Evolutionary conservation across 306 rosid genomes (phyloP), one percentile per base, ranked within the genome.

Genomic region (Luffa acutangula): DNA sequence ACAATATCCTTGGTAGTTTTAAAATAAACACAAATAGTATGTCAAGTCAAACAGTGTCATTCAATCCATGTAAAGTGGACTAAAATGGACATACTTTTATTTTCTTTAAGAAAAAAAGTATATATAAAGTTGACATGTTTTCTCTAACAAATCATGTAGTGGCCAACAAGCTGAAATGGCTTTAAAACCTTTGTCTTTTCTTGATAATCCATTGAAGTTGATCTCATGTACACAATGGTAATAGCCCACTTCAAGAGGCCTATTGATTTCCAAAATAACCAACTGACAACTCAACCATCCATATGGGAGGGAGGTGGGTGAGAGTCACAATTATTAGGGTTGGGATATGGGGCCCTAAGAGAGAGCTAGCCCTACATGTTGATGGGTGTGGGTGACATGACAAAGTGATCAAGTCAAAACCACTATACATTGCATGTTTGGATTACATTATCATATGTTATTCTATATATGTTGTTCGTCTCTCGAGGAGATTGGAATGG

Each of bases 91-190:
- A 37, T 65, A 7, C 20, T 65, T 65, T 13, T 13, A 12, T 31
- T 33, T 62, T 33, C 7, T 11, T 64, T 66, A 7, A 66, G n/a
- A 7, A 15, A 36, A 63, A 36, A 63, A 34, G 70, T 13, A 3
- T 14, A 57, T 7, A 36, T 65, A 65, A 65, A 65, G 46, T 14
- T 65, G 72, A 7, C 48, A 65, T 65, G 46, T 5, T 65, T 18
- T 65, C 3, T 66, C 8, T 41, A 66, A 18, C 74, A 66, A 66
- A 66, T 8, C 74, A 66, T 41, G 4, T 66, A 66, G 74, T 66
- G 74, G 74, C 74, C 51, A 66, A 66, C 74, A 66, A 66, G 74
- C 51, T 66, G 33, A 66, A 66, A 66, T 66, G 74, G 74, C 33
- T 39, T 4, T 4, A 65, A 65, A 18, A 33, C 51, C 48, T 39